Base-by-base conservation (phyloP, 192 early-diverging fungal species). In the Dimargaris xerosporica region DNA sequence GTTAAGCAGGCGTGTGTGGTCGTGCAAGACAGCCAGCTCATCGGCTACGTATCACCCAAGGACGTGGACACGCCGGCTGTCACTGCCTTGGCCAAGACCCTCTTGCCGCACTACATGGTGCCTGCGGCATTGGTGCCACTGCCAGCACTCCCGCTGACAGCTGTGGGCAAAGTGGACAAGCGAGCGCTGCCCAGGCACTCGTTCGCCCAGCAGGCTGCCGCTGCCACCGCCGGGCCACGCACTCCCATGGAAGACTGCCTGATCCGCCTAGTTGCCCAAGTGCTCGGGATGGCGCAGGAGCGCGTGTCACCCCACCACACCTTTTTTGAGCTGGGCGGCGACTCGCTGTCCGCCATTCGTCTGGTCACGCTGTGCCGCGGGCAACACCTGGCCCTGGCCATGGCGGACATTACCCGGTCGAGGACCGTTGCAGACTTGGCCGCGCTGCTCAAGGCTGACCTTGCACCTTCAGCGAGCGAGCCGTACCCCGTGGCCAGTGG, bases 301-400 rank as follows among this genome's bases (percentile, higher is more conserved):
- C 10, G 17, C 15, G 29, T 59, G 56, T 1, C 11, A 0, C 56
- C 56, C 11, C 11, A 11, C 23, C 17, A 28, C 29, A 59, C 68
- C 23, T 76, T 76, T 58, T 76, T 74, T 52, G 52, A 67, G 28
- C 58, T 74, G 1, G 74, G 71, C 10, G 71, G 71, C 10, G 74
- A 76, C 52, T 71, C 69, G 25, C 47, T 75, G 23, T 31, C 31
- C 15, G 52, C 63, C 9, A 67, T 70, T 34, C 45, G 28, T 4
- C 16, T 73, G 15, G 58, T 54, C 11, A 25, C 30, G 28, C 31
- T 26, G 26, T 53, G 44, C 44, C 41, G 52, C 28, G 3, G 12
- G 2, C 25, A 25, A 19, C 66, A 66, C 12, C 31, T 60, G 23
- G 44, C 44, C 26, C 34, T 67, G 26, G 11, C 62, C 10, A 28